Base-by-base conservation (phyloP, 768 basidiomycete species). In the Tulasnella sp. region DNA sequence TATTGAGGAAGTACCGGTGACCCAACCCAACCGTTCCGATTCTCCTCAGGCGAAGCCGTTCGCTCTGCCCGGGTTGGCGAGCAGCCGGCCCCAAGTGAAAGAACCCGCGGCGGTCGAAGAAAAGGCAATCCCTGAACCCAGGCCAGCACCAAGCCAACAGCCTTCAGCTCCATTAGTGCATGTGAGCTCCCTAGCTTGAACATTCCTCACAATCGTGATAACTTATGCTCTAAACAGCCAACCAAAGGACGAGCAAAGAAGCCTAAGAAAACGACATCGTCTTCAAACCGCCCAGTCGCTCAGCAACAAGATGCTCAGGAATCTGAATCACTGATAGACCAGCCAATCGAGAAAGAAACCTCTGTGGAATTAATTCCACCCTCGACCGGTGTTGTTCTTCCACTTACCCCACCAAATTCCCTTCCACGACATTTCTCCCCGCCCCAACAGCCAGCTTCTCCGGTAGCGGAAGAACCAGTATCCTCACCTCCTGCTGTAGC, bases 221-320 rank as follows among this genome's bases (percentile, higher is more conserved):
- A 11, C 47, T 52, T 7, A 36, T 32, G 16, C n/a, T 32, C 32
- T 17, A 17, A 75, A 78, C 79, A 93, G 91, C 90, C 88, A 66
- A 91, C 91, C 26, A 90, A 87, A 81, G 87, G 86, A 71, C 84
- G 90, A 78, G 88, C 87, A 63, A 87, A 85, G 80, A 89, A 88
- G 78, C 89, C 89, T 59, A 84, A 83, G 77, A 90, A 86, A 79
- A 79, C 77, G 8, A 29, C 52, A 12, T 62, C 68, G 4, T 34
- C 67, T n/a, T 70, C 41, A 1, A 52, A 11, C 47, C 47, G n/a
- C n/a, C 47, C 47, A 3, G 47, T 22, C n/a, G 47, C 22, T 4
- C 22, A 22, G 22, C 52, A 19, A 59, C 22, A 59, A 29, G 52
- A 5, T 9, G 16, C 52, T 12, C 8, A 9, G 26, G 52, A 26